Base-by-base conservation (phyloP, 2,329 filamentous ascomycete species). In the Metarhizium robertsii region DNA sequence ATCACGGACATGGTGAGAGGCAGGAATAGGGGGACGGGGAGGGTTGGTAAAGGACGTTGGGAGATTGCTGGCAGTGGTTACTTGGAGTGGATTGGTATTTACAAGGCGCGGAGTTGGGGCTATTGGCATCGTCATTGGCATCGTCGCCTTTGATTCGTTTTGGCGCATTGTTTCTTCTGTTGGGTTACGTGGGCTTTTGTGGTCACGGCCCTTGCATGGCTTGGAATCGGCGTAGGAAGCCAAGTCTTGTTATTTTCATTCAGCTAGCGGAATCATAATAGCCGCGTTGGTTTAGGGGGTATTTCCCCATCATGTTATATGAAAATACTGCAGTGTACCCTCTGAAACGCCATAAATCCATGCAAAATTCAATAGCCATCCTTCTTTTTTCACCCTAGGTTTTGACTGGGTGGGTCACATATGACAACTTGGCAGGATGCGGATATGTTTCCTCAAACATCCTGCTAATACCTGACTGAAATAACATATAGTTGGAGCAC, bases 311-410 rank as follows among this genome's bases (percentile, higher is more conserved):
- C 18, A 25, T 45, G 18, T 20, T 45, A 20, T 45, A 25, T 20
- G 18, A 5, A 45, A 6, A 45, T 8, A 30, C 25, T 48, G 45
- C 45, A 48, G 20, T 30, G 25, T 30, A 14, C 6, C 45, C 45
- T 48, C 45, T 30, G 30, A 48, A 48, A n/a, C n/a, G n/a, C 45
- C 10, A 5, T 45, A 59, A 55, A 56, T 61, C 56, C 58, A 54
- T 48, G 20, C 45, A 48, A 48, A 16, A 29, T 8, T 8, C 7
- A 36, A 36, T 8, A 36, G 34, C 38, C 38, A 13, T 40, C 38
- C 14, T 40, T 13, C 38, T 16, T 16, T 14, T 45, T 20, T 20
- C 40, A 25, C 25, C 25, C 25, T 25, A 25, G 25, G 3, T 34
- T 34, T 34, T 34, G 32, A 11, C 32, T 34, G 10, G 32, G 32